Base-by-base conservation (phyloP, 2,329 filamentous ascomycete genomes). In the Myriangium duriaei region DNA sequence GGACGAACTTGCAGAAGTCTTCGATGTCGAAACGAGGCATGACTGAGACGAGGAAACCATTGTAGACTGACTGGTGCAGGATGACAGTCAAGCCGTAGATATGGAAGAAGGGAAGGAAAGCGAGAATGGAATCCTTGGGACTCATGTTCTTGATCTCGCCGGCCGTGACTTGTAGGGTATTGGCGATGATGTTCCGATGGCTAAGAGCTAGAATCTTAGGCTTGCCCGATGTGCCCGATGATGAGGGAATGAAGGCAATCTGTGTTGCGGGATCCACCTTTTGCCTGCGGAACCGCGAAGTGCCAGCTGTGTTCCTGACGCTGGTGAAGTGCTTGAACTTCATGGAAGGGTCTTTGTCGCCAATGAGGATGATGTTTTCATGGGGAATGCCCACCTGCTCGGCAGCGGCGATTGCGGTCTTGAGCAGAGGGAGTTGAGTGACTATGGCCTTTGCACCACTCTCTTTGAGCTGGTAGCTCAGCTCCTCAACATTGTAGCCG, bases 31-130 rank as follows among this genome's bases (percentile, higher is more conserved):
- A 96, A 44, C 79, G 79, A 2, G 78, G 63, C 70, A 92, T 78
- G 9, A 88, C 74, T 2, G 86, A 63, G 0, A 79, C 67, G 39
- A 75, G 67, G 36, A 78, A 64, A 5, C 83, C 84, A 14, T 65
- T 63, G 57, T 76, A 76, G 10, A 85, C 59, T 21, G 74, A 64
- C 51, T 77, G 69, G 44, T 91, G 75, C 21, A 92, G 67, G 29
- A 86, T 71, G 49, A 74, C 79, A 10, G 76, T 81, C 15, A 93
- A 70, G 81, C 71, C 84, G 52, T 93, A 94, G 45, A 93, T 87
- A 55, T 94, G 86, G 61, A 86, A 94, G 57, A 94, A 91, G 0
- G 87, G 87, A 9, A 94, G 59, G 42, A 93, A 79, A 2, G 81
- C 82, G 5, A 95, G 59, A 18, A 91, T 64, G 42, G 71, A 75